Base-by-base conservation (phyloP, 108 stramenopile species). In the Bacterosira constricta region DNA sequence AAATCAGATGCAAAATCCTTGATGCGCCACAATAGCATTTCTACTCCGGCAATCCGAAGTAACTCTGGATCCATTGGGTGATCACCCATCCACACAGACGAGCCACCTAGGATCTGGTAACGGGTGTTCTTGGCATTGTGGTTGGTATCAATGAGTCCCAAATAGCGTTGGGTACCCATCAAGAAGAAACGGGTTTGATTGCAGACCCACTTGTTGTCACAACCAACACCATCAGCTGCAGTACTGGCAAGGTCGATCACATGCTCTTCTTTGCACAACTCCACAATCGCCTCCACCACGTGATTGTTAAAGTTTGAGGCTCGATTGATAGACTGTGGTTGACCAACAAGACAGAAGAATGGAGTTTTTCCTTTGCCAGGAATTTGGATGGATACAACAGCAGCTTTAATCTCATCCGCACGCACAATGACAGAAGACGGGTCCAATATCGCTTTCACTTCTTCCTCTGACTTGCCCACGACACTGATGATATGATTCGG, bases 1-100 rank as follows among this genome's bases (percentile, higher is more conserved):
- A 20, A 17, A 35, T 71, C 45, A 4, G 69, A 71, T 27, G 69
- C 69, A 61, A 30, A 71, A 38, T 71, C 69, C 2, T 47, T 41
- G 3, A 71, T 44, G 27, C 69, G 8, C 38, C 30, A 27, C 6
- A 61, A 6, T 27, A 61, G n/a, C 18, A 47, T 35, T 26, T 6
- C 8, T 5, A 61, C 69, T 31, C 25, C 29, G 7, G 59, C 32
- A 3, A 47, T 3, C 1, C 25, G 23, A 3, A 71, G 29, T 1
- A 47, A 18, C 29, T 1, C 4, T 12, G 54, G 54, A 38, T 71
- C 68, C 56, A 69, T 46, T 4, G 20, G 4, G 55, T 47, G 18
- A 3, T 44, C 11, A 6, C 55, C 68, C 12, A 69, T 57, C 8
- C 35, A 38, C 18, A 55, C 54, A 11, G 68, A 38, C 17, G 36